Evolutionary conservation across 208 protist genomes (phyloP).

Genomic region (Crithidia bombi): DNA sequence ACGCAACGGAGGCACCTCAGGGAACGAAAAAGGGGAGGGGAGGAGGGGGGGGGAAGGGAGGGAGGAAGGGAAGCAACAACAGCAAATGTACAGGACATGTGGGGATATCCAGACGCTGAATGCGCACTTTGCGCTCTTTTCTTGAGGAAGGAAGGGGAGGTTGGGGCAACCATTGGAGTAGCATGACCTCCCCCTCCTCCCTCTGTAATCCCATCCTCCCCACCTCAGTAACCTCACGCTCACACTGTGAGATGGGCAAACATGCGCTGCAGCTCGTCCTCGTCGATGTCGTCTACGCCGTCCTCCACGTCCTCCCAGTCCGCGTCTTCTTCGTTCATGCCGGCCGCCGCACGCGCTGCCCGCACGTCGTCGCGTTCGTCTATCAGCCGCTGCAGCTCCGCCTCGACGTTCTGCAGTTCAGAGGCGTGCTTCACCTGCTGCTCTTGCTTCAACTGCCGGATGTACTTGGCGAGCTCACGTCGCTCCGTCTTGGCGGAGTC

Average conservation of each 20-base stretch:
- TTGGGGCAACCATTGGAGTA: too few relatives aligned
- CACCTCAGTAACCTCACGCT: neutral
- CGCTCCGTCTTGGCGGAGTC: conserved; percentile 83
- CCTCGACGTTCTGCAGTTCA: conserved; percentile 68
- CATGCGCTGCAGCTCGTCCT: conserved; percentile 80
- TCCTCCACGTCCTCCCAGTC: conserved; percentile 67
- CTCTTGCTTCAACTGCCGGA: conserved; percentile 81
- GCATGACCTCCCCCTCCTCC: too few relatives aligned
- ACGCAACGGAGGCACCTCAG: too few relatives aligned
- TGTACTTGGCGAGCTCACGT: conserved; percentile 90
- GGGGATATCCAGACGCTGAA: too few relatives aligned
- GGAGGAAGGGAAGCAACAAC: conserved; percentile 10
- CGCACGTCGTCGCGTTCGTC: conserved; percentile 38
- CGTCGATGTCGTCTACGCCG: conserved; percentile 40
- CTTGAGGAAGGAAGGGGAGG: too few relatives aligned
- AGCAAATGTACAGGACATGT: too few relatives aligned
- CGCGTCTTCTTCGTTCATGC: conserved; percentile 47
- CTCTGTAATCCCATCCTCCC: neutral
- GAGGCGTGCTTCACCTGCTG: conserved; percentile 75
- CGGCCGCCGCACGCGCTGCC: conserved; percentile 19
- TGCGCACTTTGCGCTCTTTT: too few relatives aligned
- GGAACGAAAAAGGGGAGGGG: too few relatives aligned
- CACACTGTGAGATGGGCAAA: conserved; percentile 84
- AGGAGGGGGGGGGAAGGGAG: too few relatives aligned
- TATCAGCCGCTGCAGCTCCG: conserved; percentile 54